A percentile compares a stretch with the other conserved stretches of the same genome.
Conservation (phyloP, 371 early-diverging fungal genomes). For the Catenaria anguillulae region DNA sequence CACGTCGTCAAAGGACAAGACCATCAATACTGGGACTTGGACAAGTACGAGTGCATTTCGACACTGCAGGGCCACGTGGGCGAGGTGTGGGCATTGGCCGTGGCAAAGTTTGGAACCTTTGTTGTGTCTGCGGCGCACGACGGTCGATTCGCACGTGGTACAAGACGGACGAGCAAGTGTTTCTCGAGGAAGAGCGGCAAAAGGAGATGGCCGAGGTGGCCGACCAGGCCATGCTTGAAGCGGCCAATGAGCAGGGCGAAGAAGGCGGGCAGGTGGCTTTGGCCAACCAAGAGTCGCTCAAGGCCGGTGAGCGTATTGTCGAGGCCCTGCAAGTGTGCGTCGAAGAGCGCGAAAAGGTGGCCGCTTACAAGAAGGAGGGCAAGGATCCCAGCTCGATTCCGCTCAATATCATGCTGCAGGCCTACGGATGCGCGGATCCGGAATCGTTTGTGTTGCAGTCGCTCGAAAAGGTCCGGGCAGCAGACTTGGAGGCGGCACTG, state of each 20-base stretch:
- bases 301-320: conserved; percentile 79
- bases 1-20: conserved; percentile 69
- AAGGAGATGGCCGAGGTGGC: conserved; percentile 76
- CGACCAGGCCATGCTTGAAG: conserved; percentile 52
- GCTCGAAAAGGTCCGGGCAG: conserved; percentile 55
- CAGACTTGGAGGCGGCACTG: conserved; percentile 76
- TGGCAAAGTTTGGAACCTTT: conserved; percentile 71
- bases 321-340: conserved; percentile 80
- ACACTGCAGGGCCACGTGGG: conserved; percentile 78
- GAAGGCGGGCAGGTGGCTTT: conserved; percentile 53
- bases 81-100: conserved; percentile 81
- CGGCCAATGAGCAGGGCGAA: conserved; percentile 24
- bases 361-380: conserved; percentile 11
- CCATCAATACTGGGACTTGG: conserved; percentile 94
- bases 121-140: conserved; percentile 79
- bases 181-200: conserved; percentile 91
- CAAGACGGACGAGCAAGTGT: conserved; percentile 84
- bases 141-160: conserved; percentile 84
- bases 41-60: conserved; percentile 89
- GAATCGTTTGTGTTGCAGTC: conserved; percentile 67
- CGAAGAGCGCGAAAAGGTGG: conserved; percentile 39
- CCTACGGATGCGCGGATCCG: conserved; percentile 50
- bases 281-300: conserved; percentile 74
- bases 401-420: conserved; percentile 47
- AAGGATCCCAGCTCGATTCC: background rate